These are phyloP conservation scores for Podospora anserina DNA, from an alignment of 495 filamentous ascomycete genomes.

Conservation along the genomic window DNA sequence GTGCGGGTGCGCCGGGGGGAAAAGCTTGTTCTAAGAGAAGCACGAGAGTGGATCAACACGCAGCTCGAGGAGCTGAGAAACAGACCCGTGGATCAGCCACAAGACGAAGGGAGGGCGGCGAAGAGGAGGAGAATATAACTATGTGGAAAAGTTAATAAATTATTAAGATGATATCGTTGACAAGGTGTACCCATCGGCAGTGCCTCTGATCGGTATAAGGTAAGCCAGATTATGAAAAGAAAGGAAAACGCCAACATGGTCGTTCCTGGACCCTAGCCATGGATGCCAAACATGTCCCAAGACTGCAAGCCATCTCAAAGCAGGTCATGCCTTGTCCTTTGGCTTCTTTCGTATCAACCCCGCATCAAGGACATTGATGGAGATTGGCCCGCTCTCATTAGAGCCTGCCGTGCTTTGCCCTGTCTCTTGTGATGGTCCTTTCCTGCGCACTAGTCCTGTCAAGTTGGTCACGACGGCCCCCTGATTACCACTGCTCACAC, in stretches of 20 bases:
- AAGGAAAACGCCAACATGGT: neutral
- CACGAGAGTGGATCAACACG: slow-evolving; percentile 24
- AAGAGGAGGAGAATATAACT: slow-evolving; percentile 23
- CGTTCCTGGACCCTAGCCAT: neutral
- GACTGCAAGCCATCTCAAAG: neutral
- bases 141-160: neutral
- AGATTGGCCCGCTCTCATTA: slow-evolving; percentile 7
- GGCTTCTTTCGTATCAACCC: slow-evolving; percentile 27
- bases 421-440: slow-evolving; percentile 21
- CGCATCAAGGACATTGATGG: slow-evolving; percentile 29
- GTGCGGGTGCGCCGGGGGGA: slow-evolving; percentile 75
- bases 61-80: slow-evolving; percentile 17
- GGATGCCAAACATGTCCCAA: neutral
- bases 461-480: slow-evolving; percentile 30
- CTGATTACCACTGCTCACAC: slow-evolving; percentile 10
- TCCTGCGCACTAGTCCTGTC: slow-evolving; percentile 40
- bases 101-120: slow-evolving; percentile 23
- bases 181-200: neutral
- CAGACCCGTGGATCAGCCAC: slow-evolving; percentile 9
- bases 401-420: slow-evolving; percentile 13
- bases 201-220: neutral
- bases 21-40: slow-evolving; percentile 63
- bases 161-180: neutral
- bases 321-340: slow-evolving; percentile 5
- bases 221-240: neutral